Conservation (phyloP, 2,329 filamentous ascomycete species). For the Pseudonectria buxi region DNA sequence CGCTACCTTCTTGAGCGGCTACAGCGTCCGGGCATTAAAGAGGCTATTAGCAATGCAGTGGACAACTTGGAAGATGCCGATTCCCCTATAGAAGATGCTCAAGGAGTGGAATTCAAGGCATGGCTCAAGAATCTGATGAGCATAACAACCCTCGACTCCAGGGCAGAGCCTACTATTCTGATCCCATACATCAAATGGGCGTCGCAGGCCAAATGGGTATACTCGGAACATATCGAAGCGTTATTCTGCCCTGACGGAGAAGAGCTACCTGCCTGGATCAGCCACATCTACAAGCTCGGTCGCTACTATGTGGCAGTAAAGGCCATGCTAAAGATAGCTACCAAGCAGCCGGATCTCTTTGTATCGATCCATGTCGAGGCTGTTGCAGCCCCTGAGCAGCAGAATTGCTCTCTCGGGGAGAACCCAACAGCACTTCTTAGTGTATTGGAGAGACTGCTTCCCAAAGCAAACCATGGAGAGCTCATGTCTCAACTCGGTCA, state of each 20-base stretch:
- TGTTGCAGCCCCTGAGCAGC: slow-evolving; percentile 6
- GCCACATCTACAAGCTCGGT: slow-evolving; percentile 19
- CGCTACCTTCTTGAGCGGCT: slow-evolving; percentile 1
- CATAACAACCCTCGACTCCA: background rate
- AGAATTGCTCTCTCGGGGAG: background rate
- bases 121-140: slow-evolving; percentile 4
- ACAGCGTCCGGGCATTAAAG: no score
- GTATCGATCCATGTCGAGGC: slow-evolving; percentile 13
- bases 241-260: slow-evolving; percentile 3
- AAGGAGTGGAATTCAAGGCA: slow-evolving; percentile 1
- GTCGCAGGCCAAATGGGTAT: slow-evolving; percentile 18
- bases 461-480: slow-evolving; percentile 1
- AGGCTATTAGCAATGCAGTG: no score
- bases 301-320: slow-evolving; percentile 21
- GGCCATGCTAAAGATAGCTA: slow-evolving; percentile 22
- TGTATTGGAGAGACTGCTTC: background rate
- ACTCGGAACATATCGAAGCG: slow-evolving; percentile 13
- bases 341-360: slow-evolving; percentile 17
- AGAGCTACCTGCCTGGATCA: slow-evolving; percentile 10
- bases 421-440: background rate
- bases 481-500: slow-evolving; percentile 10
- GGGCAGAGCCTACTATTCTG: background rate
- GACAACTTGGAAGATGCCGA: no score
- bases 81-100: no score
- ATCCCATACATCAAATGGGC: slow-evolving; percentile 17